phyloP scores from a whole-genome alignment of 345 rosid species.

The Alliaria petiolata region DNA sequence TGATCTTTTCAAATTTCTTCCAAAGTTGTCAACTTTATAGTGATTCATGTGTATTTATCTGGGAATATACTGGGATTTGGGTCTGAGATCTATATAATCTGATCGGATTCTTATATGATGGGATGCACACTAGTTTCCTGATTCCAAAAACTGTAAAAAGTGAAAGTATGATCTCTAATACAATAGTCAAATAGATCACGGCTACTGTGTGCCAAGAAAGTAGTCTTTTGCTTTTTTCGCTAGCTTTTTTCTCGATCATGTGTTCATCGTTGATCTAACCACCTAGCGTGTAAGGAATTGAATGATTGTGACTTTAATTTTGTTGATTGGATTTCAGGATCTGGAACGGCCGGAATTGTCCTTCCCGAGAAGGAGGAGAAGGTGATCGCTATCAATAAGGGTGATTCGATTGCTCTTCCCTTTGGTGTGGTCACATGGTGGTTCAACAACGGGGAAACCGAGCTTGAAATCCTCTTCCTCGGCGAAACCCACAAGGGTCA shows the following conservation, averaged over 20 bases:
- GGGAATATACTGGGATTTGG: not conserved
- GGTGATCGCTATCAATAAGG: slow-evolving; percentile 65
- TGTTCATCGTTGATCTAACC: not conserved
- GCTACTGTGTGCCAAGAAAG: not conserved
- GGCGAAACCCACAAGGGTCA: slow-evolving; percentile 84
- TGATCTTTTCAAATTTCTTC: not conserved
- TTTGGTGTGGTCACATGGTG: slow-evolving; percentile 92
- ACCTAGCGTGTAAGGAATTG: slow-evolving; percentile 7
- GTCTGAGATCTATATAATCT: not conserved
- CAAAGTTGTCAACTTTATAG: not conserved
- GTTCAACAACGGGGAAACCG: slow-evolving; percentile 68
- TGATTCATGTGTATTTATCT: not conserved
- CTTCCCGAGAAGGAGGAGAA: slow-evolving; percentile 86
- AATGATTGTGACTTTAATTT: not conserved
- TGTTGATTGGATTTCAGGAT: slow-evolving; percentile 34
- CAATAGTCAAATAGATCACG: not conserved
- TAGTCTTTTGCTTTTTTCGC: not conserved
- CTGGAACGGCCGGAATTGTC: slow-evolving; percentile 78
- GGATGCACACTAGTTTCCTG: not conserved
- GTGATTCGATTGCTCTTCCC: slow-evolving; percentile 88
- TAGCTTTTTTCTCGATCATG: not conserved
- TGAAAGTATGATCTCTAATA: not conserved
- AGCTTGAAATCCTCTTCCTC: slow-evolving; percentile 66
- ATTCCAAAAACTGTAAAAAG: not conserved
- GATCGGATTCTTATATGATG: not conserved